phyloP scores from a whole-genome alignment of 192 early-diverging fungal species.

The Mortierella claussenii region DNA sequence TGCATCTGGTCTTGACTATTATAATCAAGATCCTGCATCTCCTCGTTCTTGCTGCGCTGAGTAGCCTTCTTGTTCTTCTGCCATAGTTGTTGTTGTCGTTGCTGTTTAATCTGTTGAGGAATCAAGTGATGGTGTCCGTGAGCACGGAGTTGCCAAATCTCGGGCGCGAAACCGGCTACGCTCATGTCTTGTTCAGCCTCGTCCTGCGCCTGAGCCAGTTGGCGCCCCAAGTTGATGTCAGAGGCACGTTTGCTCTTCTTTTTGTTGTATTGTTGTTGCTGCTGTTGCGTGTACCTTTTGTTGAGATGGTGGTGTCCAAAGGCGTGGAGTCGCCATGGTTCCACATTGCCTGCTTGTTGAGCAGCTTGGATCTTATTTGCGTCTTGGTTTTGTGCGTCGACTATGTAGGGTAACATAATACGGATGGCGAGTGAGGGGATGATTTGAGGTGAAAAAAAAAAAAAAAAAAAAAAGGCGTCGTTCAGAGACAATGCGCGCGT shows the following conservation, averaged over 20 bases:
- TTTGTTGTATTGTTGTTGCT: neutral
- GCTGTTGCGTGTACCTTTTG: neutral
- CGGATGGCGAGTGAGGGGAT: no score
- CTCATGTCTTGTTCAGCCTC: neutral
- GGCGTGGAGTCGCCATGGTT: slow-evolving; percentile 31
- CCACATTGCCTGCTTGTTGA: neutral
- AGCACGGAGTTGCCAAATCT: slow-evolving; percentile 40
- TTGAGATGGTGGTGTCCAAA: slow-evolving; percentile 30
- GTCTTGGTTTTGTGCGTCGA: slow-evolving; percentile 16
- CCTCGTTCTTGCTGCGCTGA: neutral
- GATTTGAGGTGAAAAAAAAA: no score
- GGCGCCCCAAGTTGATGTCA: neutral
- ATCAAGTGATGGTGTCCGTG: slow-evolving; percentile 26
- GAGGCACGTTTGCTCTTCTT: slow-evolving; percentile 6
- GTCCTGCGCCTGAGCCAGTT: neutral
- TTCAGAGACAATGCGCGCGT: no score
- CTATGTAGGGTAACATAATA: no score
- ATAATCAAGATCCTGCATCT: no score
- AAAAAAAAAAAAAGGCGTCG: neutral
- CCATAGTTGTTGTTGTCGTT: slow-evolving; percentile 6
- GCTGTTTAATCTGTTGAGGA: neutral
- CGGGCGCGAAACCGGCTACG: slow-evolving; percentile 16
- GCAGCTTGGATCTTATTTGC: slow-evolving; percentile 1
- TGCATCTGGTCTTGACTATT: no score
- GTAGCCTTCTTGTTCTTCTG: slow-evolving; percentile 2